Percentiles rank a stretch among this genome's conserved stretches.
These are phyloP conservation scores for Viola odorata DNA, from an alignment of 345 rosid species.

Conservation along the genomic window DNA sequence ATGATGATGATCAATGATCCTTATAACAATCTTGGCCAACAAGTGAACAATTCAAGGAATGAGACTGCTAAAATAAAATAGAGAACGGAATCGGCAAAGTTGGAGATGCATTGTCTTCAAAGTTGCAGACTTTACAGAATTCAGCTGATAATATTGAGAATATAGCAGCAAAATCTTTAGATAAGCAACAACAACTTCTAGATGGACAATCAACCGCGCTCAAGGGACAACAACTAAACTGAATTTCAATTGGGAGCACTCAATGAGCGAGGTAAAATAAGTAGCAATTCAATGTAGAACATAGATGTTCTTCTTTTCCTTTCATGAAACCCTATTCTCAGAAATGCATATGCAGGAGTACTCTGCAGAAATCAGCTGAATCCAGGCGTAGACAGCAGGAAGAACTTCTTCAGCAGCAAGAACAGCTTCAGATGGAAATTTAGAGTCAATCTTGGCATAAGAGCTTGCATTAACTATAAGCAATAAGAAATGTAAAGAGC, in stretches of 20 bases:
- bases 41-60: conserved; percentile 40
- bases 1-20: conserved; percentile 47
- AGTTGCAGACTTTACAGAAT: conserved; percentile 48
- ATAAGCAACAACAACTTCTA: conserved; percentile 60
- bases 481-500: too few species aligned
- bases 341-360: conserved; percentile 35
- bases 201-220: conserved; percentile 64
- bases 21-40: conserved; percentile 38
- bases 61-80: conserved; percentile 43
- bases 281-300: too few species aligned
- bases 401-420: conserved; percentile 60
- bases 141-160: conserved; percentile 58
- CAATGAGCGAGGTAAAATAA: conserved; percentile 53
- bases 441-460: conserved; percentile 61
- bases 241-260: too few species aligned
- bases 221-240: conserved; percentile 54
- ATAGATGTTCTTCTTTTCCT: too few species aligned
- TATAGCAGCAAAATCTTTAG: conserved; percentile 51
- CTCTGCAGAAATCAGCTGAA: conserved; percentile 49
- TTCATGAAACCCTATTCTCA: not conserved
- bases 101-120: conserved; percentile 42
- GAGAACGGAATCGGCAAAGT: conserved; percentile 52
- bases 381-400: conserved; percentile 61
- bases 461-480: too few species aligned
- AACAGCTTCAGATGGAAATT: conserved; percentile 57